Percentiles rank a stretch among this genome's conserved stretches.
These are phyloP conservation scores for Schrenkiella parvula DNA, from an alignment of 345 rosid genomes.

Conservation along the genomic window DNA sequence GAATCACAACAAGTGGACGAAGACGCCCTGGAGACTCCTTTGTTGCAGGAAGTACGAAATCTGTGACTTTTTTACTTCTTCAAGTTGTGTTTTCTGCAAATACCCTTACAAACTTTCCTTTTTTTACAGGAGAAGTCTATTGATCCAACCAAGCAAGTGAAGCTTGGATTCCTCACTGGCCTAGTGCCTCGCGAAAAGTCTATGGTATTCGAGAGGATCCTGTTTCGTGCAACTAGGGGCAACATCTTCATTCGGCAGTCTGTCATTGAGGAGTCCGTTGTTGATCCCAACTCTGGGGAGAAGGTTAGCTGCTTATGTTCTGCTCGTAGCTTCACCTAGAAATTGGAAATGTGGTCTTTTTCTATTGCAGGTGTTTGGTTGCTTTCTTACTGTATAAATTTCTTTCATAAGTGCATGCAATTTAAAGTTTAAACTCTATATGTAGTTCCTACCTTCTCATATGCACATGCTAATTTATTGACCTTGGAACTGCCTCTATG, in stretches of 20 bases:
- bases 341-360: not conserved
- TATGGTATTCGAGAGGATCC: constrained; percentile 89
- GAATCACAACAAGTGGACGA: constrained; percentile 55
- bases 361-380: not conserved
- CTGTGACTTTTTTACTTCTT: not conserved
- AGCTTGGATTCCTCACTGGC: constrained; percentile 83
- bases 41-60: constrained; percentile 44
- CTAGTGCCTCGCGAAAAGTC: constrained; percentile 90
- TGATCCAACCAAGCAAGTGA: constrained; percentile 84
- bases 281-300: constrained; percentile 87
- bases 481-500: not conserved
- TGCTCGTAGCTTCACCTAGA: constrained; percentile 11
- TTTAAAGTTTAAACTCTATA: not conserved
- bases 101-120: not conserved
- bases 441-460: not conserved
- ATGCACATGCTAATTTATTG: not conserved
- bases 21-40: constrained; percentile 69
- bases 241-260: constrained; percentile 70
- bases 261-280: constrained; percentile 64
- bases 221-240: constrained; percentile 97
- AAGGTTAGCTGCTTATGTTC: constrained; percentile 51
- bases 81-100: constrained; percentile 6
- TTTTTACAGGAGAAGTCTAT: constrained; percentile 49
- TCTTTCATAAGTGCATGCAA: not conserved
- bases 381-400: not conserved